These are phyloP conservation scores for Epichloe uncinata DNA, from an alignment of 2,329 filamentous ascomycete genomes.

Conservation along the genomic window DNA sequence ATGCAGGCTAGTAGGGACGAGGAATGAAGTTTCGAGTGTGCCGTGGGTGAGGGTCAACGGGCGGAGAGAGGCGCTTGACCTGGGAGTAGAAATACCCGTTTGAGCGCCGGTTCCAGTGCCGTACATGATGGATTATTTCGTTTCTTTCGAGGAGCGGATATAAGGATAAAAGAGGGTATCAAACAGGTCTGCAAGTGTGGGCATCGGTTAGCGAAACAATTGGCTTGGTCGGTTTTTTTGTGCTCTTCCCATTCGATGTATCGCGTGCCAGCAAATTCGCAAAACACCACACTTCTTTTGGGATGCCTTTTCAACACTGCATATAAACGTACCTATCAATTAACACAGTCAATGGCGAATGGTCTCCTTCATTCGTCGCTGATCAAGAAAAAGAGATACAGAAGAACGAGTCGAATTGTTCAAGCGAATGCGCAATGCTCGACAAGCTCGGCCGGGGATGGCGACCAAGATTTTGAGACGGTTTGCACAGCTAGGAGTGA, in stretches of 20 bases:
- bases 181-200: slow-evolving; percentile 16
- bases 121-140: slow-evolving; percentile 53
- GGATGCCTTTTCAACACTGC: not conserved
- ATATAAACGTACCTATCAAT: slow-evolving; percentile 19
- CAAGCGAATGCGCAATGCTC: slow-evolving; percentile 5
- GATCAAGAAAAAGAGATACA: not conserved
- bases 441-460: slow-evolving; percentile 6
- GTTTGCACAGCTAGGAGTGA: not conserved
- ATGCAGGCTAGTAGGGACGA: slow-evolving; percentile 88
- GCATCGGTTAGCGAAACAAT: not conserved
- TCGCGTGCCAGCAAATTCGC: not conserved
- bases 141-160: not conserved
- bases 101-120: slow-evolving; percentile 71
- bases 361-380: slow-evolving; percentile 6
- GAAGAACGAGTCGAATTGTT: not conserved
- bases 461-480: slow-evolving; percentile 4
- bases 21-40: slow-evolving; percentile 89
- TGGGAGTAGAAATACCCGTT: slow-evolving; percentile 92
- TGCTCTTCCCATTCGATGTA: not conserved
- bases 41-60: slow-evolving; percentile 86
- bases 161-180: slow-evolving; percentile 26
- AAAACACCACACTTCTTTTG: not conserved
- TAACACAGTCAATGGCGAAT: slow-evolving; percentile 14
- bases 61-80: slow-evolving; percentile 83
- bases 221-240: not conserved